Evolutionary conservation across 768 basidiomycete species (phyloP).

Genomic region (Mycena floridula): DNA sequence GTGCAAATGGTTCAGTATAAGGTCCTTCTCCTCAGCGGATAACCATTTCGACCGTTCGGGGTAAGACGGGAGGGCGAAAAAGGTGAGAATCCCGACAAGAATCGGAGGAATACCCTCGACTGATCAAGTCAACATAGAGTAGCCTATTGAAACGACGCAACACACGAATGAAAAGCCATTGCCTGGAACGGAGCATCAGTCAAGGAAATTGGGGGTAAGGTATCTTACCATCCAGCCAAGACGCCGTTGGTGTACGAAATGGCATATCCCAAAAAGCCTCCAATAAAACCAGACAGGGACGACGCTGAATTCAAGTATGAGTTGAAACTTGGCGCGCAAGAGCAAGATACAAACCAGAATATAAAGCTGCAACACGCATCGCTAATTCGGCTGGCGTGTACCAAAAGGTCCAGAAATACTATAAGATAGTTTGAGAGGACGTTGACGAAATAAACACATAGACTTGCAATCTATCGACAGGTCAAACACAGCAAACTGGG

Average conservation of each 20-base stretch:
- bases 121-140: slow-evolving; percentile 18
- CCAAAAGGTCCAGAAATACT: slow-evolving; percentile 17
- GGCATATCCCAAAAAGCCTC: slow-evolving; percentile 16
- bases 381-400: slow-evolving; percentile 16
- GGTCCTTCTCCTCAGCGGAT: slow-evolving; percentile 24
- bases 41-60: slow-evolving; percentile 35
- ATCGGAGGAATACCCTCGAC: slow-evolving; percentile 16
- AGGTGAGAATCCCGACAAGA: slow-evolving; percentile 13
- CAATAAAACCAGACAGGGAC: slow-evolving; percentile 15
- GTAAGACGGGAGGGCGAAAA: slow-evolving; percentile 30
- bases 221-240: slow-evolving; percentile 16
- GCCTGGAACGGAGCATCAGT: too few relatives aligned
- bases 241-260: slow-evolving; percentile 14
- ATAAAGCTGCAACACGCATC: slow-evolving; percentile 13
- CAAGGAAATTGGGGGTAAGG: too few relatives aligned
- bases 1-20: slow-evolving; percentile 23
- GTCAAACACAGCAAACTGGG: too few relatives aligned
- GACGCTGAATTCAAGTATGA: too few relatives aligned
- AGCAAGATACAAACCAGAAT: too few relatives aligned
- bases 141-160: slow-evolving; percentile 9
- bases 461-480: too few relatives aligned
- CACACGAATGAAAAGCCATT: slow-evolving; percentile 24
- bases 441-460: too few relatives aligned
- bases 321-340: too few relatives aligned
- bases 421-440: too few relatives aligned